A percentile compares a stretch with the other conserved stretches of the same genome.
phyloP scores from a whole-genome alignment of 371 early-diverging fungal species.

The Mortierella sp. region DNA sequence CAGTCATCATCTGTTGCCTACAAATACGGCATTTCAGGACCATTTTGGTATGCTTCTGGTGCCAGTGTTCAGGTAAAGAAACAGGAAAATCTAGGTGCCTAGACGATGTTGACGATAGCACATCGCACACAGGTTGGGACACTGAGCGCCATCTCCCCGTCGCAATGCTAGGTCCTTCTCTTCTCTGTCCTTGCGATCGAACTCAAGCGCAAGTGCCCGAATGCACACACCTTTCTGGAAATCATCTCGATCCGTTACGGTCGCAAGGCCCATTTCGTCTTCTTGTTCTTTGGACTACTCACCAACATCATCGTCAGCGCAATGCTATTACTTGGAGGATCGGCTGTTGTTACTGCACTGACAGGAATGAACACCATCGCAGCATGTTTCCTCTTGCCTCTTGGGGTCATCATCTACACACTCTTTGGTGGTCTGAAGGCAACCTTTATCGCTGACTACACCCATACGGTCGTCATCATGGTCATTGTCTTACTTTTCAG shows the following conservation, averaged over 20 bases:
- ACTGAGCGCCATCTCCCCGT: background rate
- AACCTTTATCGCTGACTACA: conserved; percentile 78
- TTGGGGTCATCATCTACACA: conserved; percentile 76
- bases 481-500: conserved; percentile 73
- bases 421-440: conserved; percentile 79
- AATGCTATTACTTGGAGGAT: conserved; percentile 76
- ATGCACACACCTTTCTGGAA: conserved; percentile 78
- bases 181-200: conserved; percentile 79
- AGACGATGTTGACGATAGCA: background rate
- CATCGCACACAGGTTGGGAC: background rate
- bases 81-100: too few relatives aligned
- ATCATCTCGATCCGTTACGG: conserved; percentile 75
- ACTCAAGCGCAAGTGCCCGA: conserved; percentile 74
- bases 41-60: conserved; percentile 78
- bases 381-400: conserved; percentile 72
- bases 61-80: conserved; percentile 67
- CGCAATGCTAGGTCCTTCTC: conserved; percentile 60
- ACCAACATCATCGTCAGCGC: conserved; percentile 77
- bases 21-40: conserved; percentile 72
- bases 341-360: conserved; percentile 72
- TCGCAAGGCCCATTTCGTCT: conserved; percentile 66
- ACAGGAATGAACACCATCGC: conserved; percentile 77
- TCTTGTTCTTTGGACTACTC: conserved; percentile 65
- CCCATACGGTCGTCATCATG: conserved; percentile 74
- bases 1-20: conserved; percentile 77